Base-by-base conservation (phyloP, 2,329 filamentous ascomycete species). In the Dothideomycetidae sp. region DNA sequence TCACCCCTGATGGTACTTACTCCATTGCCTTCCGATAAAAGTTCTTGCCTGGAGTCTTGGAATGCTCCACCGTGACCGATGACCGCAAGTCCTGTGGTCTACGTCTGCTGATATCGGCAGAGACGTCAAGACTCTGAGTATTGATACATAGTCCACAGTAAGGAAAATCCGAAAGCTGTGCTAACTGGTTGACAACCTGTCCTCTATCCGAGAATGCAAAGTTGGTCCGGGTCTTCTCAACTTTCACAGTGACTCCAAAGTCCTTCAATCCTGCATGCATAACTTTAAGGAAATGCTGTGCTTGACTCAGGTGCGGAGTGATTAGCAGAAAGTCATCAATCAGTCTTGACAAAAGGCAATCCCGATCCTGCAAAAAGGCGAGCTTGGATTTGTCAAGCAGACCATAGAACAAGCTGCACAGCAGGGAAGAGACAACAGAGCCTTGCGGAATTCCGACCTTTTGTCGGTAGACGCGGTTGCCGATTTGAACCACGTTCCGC, bases 321-420 rank as follows among this genome's bases (percentile, higher is more conserved):
- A 98, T 77, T 31, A 98, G 71, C 3, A 96, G 64, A 48, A 96
- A 98, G 51, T 98, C 90, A 48, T 98, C 90, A 29, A 93, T 82
- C 7, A 94, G 68, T 11, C 90, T 71, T 36, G 96, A 58, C 5
- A 98, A 64, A 2, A 94, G 58, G 33, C 71, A 78, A 21, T 78
- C 63, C n/a, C 56, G 52, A 11, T 51, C 48, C 4, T 59, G 53
- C 0, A 59, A 51, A 51, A 94, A 96, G 0, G 51, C 53, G 2
- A 96, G 63, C 10, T 78, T 63, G 16, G 75, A 66, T 5, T 60
- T 59, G 56, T 98, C 90, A 1, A 96, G 70, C 44, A 90, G 76
- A 4, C 82, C 86, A 53, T 98, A 98, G 57, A 96, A 94, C 59
- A 93, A 88, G 58, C 85, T 96, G 65, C 90, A 96, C 4, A 98